Percentiles rank a stretch among this genome's conserved stretches.
Conservation (phyloP, 2,329 filamentous ascomycete genomes). For the Pseudogymnoascus destructans region DNA sequence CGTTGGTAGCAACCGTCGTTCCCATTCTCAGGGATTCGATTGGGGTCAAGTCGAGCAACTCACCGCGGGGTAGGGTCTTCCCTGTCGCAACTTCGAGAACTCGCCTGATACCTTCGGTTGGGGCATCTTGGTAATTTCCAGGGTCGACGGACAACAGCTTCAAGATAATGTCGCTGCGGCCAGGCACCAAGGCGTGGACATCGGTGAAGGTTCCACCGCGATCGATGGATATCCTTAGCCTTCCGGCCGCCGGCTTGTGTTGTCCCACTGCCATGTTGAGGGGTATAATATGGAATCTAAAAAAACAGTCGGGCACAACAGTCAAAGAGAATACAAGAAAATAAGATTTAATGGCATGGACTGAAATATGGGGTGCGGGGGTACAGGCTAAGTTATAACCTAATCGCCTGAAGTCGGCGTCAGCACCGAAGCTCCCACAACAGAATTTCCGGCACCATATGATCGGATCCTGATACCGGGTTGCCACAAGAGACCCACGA, state of each 20-base stretch:
- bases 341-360: not conserved
- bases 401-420: not conserved
- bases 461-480: constrained; percentile 1
- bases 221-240: constrained; percentile 6
- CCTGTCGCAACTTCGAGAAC: constrained; percentile 46
- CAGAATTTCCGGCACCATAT: not conserved
- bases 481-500: not conserved
- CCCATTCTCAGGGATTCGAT: constrained; percentile 63
- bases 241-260: not conserved
- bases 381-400: constrained; percentile 3
- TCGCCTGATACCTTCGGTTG: constrained; percentile 52
- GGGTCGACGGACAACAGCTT: constrained; percentile 65
- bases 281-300: constrained; percentile 2
- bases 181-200: constrained; percentile 48
- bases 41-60: constrained; percentile 46
- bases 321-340: not conserved
- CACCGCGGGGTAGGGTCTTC: constrained; percentile 44
- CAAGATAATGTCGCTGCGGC: constrained; percentile 53
- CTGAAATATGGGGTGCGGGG: constrained; percentile 3
- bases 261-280: constrained; percentile 3
- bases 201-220: constrained; percentile 67
- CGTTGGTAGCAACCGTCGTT: constrained; percentile 64
- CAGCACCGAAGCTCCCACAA: not conserved
- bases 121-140: constrained; percentile 54
- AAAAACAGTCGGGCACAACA: not conserved